Conservation (phyloP, 441 rosid species). For the Populus hybrid region DNA sequence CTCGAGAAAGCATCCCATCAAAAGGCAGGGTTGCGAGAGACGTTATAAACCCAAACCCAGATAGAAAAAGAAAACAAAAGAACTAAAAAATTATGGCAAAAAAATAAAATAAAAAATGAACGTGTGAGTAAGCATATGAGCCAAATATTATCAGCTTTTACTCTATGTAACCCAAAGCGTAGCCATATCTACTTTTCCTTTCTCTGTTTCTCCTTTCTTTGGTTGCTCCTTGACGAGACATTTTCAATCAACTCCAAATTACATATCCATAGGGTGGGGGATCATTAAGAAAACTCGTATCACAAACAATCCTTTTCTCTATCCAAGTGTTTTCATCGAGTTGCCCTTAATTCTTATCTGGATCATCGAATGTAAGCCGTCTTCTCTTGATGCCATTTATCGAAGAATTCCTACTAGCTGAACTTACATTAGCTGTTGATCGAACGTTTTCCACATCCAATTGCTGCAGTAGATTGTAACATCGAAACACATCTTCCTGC, state of each 20-base stretch:
- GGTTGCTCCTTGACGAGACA: conserved; percentile 5
- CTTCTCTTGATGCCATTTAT: conserved; percentile 33
- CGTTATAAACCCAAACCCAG: conserved; percentile 25
- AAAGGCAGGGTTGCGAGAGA: conserved; percentile 39
- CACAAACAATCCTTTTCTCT: conserved; percentile 1
- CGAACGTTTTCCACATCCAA: conserved; percentile 25
- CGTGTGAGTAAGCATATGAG: conserved; percentile 20
- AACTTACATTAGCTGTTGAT: conserved; percentile 7
- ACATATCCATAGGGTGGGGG: background rate
- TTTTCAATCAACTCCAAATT: conserved; percentile 17
- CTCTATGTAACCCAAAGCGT: conserved; percentile 21
- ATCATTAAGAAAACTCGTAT: conserved; percentile 8
- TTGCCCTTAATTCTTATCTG: conserved; percentile 17
- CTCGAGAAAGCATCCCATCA: conserved; percentile 34
- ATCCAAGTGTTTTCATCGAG: conserved; percentile 20
- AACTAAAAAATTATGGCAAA: background rate
- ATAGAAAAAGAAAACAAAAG: conserved; percentile 7
- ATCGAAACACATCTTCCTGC: conserved; percentile 53
- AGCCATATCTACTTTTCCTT: conserved; percentile 14
- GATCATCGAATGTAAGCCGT: conserved; percentile 30
- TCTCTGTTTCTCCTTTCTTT: conserved; percentile 12
- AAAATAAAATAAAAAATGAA: background rate
- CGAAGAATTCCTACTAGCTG: conserved; percentile 12
- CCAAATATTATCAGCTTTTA: conserved; percentile 18
- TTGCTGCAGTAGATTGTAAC: conserved; percentile 46